Percentiles rank a stretch among this genome's conserved stretches.
phyloP scores from a whole-genome alignment of 139 green algal species.

The Nannochloris sp. region DNA sequence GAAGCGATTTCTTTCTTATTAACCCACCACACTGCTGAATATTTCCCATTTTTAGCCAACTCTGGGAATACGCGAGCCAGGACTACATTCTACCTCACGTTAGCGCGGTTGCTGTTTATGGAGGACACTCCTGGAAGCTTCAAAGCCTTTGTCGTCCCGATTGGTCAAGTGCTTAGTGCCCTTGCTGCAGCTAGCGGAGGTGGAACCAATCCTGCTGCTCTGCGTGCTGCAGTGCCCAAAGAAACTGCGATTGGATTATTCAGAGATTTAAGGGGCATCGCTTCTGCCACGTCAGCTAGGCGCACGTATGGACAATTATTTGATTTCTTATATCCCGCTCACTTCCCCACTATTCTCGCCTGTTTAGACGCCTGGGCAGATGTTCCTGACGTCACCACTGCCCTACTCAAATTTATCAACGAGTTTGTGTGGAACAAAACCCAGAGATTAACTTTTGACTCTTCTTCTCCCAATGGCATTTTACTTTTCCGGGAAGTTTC shows the following conservation, averaged over 20 bases:
- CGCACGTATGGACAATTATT: constrained; percentile 77
- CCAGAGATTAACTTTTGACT: constrained; percentile 91
- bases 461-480: constrained; percentile 92
- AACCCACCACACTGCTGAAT: constrained; percentile 67
- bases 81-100: constrained; percentile 90
- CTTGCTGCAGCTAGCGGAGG: constrained; percentile 35
- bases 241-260: constrained; percentile 79
- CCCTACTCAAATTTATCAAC: constrained; percentile 93
- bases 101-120: constrained; percentile 92
- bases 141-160: constrained; percentile 84
- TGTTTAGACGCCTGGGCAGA: constrained; percentile 84
- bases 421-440: constrained; percentile 98
- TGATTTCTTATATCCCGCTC: constrained; percentile 93
- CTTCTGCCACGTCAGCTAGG: constrained; percentile 76
- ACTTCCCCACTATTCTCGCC: constrained; percentile 71
- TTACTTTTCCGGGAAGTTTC: constrained; percentile 79
- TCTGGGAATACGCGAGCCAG: constrained; percentile 74
- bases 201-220: constrained; percentile 27
- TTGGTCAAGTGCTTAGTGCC: constrained; percentile 59
- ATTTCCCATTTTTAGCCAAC: constrained; percentile 81
- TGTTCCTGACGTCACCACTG: constrained; percentile 68
- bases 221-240: constrained; percentile 49
- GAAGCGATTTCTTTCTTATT: constrained; percentile 82
- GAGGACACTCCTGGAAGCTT: constrained; percentile 86
- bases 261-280: constrained; percentile 88